phyloP scores from a whole-genome alignment of 352 stramenopile genomes.

The Phytopythium mirpurense region DNA sequence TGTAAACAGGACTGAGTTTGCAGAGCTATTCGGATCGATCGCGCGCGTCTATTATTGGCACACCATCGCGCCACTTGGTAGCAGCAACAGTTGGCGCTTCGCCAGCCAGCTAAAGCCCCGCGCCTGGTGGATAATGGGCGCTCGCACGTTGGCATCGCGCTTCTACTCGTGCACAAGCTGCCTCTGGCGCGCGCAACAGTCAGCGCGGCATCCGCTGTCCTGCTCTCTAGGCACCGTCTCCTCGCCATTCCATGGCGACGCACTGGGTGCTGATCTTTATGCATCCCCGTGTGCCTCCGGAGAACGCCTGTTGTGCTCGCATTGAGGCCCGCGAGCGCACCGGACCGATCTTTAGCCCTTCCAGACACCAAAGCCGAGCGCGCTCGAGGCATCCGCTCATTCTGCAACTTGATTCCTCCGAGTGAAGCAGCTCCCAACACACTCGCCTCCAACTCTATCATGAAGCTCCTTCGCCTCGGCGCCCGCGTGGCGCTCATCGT shows the following conservation, averaged over 20 bases:
- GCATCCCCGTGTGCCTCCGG: neutral
- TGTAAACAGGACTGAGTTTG: too few species aligned
- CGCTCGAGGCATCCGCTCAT: conserved; percentile 1
- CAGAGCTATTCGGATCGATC: too few species aligned
- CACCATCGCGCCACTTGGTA: neutral
- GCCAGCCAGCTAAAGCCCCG: neutral
- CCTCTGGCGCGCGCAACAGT: neutral
- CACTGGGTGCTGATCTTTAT: neutral
- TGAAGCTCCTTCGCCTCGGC: conserved; percentile 12
- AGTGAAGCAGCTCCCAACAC: conserved; percentile 1
- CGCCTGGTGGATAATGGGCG: neutral
- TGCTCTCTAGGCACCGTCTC: neutral
- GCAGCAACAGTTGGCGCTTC: neutral
- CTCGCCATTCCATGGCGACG: neutral
- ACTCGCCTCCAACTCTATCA: conserved; percentile 5
- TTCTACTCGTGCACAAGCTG: neutral
- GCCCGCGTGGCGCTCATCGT: conserved; percentile 13
- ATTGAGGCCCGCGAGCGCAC: neutral
- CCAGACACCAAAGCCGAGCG: neutral
- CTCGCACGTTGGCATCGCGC: neutral
- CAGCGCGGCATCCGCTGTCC: neutral
- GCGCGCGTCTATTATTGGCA: too few species aligned
- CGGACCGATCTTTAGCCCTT: neutral
- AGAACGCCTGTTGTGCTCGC: neutral
- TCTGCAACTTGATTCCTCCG: conserved; percentile 13